These are phyloP conservation scores for Fusarium keratoplasticum DNA, from an alignment of 2,329 filamentous ascomycete genomes.

Conservation along the genomic window DNA sequence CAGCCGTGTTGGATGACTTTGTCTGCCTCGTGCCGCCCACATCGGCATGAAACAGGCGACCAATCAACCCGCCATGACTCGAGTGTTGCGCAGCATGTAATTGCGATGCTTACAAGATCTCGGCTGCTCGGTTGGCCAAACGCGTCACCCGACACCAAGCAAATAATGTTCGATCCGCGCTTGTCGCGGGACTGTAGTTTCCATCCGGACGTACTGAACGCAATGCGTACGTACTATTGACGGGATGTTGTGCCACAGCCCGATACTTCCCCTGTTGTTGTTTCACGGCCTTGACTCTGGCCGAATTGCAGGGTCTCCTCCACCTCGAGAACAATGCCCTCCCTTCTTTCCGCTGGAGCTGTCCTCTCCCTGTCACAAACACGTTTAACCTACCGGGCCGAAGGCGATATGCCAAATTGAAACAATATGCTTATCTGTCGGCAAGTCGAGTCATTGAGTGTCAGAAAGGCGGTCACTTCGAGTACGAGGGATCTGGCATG, in stretches of 20 bases:
- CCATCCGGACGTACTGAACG: neutral
- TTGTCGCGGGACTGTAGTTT: neutral
- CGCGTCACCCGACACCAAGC: neutral
- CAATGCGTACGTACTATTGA: neutral
- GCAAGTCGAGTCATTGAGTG: neutral
- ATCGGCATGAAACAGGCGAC: neutral
- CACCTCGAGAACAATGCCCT: neutral
- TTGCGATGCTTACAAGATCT: neutral
- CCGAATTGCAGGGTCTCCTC: neutral
- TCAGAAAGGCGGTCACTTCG: neutral
- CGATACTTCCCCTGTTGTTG: neutral
- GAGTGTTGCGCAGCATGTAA: neutral
- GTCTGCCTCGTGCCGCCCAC: neutral
- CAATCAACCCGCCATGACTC: neutral
- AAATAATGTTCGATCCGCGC: neutral
- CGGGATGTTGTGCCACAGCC: neutral
- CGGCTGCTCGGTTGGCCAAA: neutral
- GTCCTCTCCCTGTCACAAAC: neutral
- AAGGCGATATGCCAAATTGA: neutral
- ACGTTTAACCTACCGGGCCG: neutral
- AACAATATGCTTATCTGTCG: neutral
- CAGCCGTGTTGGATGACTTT: conserved; percentile 4
- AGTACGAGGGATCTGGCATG: conserved; percentile 11
- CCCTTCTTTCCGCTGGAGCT: neutral
- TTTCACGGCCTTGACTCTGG: conserved; percentile 8